Percentiles rank a stretch among this genome's conserved stretches.
Evolutionary conservation across 1,284 basidiomycete species (phyloP).

Genomic region (Omphalotus olearius): DNA sequence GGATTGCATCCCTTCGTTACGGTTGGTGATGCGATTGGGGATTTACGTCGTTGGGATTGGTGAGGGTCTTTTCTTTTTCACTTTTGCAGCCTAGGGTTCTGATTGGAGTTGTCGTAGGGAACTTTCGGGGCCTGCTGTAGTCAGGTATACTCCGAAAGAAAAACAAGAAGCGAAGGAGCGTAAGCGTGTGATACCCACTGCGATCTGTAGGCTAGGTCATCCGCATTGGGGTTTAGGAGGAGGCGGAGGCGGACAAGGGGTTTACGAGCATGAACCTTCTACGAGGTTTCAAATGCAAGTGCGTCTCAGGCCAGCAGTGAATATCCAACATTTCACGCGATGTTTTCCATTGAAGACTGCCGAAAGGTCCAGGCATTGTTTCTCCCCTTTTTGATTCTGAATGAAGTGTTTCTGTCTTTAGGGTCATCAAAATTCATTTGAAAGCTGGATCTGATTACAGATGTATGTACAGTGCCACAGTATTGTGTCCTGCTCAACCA

Average conservation of each 20-base stretch:
- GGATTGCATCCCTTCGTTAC: conserved; percentile 52
- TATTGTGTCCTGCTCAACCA: neutral
- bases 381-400: conserved; percentile 5
- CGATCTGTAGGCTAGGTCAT: conserved; percentile 29
- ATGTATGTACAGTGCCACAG: conserved; percentile 29
- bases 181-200: conserved; percentile 23
- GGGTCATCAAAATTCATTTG: conserved; percentile 52
- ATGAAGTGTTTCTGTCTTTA: conserved; percentile 19
- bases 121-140: neutral
- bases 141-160: conserved; percentile 13
- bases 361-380: conserved; percentile 12
- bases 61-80: conserved; percentile 23
- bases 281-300: conserved; percentile 7
- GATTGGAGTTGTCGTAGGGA: neutral
- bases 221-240: conserved; percentile 5
- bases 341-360: conserved; percentile 5
- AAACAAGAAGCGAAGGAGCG: conserved; percentile 19
- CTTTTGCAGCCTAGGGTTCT: neutral
- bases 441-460: conserved; percentile 52
- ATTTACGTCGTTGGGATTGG: conserved; percentile 70
- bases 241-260: neutral
- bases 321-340: conserved; percentile 7
- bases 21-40: conserved; percentile 64
- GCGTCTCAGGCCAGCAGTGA: neutral
- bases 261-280: neutral